Conservation (phyloP, 805 yeast genomes). For the Candida cerambycidarum region DNA sequence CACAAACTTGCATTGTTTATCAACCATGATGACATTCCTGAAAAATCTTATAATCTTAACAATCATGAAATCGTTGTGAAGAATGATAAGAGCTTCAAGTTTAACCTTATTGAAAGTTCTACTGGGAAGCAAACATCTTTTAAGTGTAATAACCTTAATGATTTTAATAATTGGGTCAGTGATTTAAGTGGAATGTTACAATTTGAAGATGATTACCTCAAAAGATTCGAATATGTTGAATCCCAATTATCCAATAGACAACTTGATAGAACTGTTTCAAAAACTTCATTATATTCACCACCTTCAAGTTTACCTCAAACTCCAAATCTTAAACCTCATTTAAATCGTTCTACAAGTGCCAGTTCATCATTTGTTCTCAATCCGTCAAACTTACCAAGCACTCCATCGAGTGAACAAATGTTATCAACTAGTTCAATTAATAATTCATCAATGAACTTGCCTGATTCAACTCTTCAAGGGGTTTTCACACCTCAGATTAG, state of each 20-base stretch:
- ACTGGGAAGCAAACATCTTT: constrained; percentile 36
- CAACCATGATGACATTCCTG: constrained; percentile 40
- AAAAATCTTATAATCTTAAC: constrained; percentile 42
- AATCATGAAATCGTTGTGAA: constrained; percentile 33
- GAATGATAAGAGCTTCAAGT: constrained; percentile 34
- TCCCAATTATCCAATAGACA: constrained; percentile 33
- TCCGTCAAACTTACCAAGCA: too few relatives aligned
- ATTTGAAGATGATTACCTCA: constrained; percentile 43
- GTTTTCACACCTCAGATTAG: constrained; percentile 37
- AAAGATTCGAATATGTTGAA: constrained; percentile 50
- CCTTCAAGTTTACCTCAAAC: constrained; percentile 4
- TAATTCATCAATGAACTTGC: background rate
- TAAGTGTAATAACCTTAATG: constrained; percentile 44
- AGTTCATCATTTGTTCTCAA: too few relatives aligned
- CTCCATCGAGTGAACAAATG: background rate
- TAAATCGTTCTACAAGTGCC: background rate
- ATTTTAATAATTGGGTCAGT: constrained; percentile 52
- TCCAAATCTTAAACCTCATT: background rate
- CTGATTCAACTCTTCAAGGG: constrained; percentile 26
- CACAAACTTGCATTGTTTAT: constrained; percentile 41
- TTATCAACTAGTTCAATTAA: background rate
- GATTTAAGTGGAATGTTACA: constrained; percentile 54
- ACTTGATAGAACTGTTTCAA: constrained; percentile 2
- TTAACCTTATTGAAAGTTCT: constrained; percentile 29
- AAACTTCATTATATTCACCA: constrained; percentile 3